These are phyloP conservation scores for Oidium heveae DNA, from an alignment of 2,329 filamentous ascomycete genomes.

Conservation along the genomic window DNA sequence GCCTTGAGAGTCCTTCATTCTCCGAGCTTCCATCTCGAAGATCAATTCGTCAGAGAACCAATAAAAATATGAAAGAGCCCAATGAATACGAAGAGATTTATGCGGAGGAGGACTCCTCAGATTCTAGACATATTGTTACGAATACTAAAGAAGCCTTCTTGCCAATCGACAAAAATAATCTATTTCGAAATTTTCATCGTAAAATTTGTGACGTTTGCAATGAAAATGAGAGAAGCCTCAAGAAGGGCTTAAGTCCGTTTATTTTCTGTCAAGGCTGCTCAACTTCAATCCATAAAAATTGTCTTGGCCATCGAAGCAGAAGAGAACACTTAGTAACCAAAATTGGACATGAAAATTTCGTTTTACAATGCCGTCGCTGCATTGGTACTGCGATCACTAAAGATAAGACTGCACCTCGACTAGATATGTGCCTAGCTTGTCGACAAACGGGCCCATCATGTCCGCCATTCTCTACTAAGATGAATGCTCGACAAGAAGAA, in stretches of 20 bases:
- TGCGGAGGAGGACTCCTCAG: constrained; percentile 22
- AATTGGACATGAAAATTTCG: constrained; percentile 46
- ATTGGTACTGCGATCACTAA: constrained; percentile 43
- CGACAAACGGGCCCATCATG: constrained; percentile 41
- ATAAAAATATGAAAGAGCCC: constrained; percentile 20
- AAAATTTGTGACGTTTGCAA: constrained; percentile 48
- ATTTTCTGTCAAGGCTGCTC: constrained; percentile 85
- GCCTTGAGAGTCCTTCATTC: not conserved
- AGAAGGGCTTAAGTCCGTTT: constrained; percentile 34
- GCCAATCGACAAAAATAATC: constrained; percentile 29
- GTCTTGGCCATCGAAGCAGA: constrained; percentile 44
- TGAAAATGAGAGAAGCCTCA: constrained; percentile 23
- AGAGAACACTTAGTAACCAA: constrained; percentile 87
- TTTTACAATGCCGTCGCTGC: constrained; percentile 76
- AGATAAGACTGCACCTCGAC: constrained; percentile 41
- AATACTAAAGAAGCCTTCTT: constrained; percentile 54
- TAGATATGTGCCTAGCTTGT: constrained; percentile 50
- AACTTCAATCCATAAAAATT: constrained; percentile 56
- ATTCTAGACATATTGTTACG: constrained; percentile 25
- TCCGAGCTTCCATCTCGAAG: constrained; percentile 11
- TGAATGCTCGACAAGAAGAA: constrained; percentile 60
- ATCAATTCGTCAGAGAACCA: constrained; percentile 14
- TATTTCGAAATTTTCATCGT: constrained; percentile 47
- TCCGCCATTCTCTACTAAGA: constrained; percentile 43
- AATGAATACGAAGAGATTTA: constrained; percentile 24